Conservation (phyloP, 441 rosid species). For the Eutrema salsugineum region DNA sequence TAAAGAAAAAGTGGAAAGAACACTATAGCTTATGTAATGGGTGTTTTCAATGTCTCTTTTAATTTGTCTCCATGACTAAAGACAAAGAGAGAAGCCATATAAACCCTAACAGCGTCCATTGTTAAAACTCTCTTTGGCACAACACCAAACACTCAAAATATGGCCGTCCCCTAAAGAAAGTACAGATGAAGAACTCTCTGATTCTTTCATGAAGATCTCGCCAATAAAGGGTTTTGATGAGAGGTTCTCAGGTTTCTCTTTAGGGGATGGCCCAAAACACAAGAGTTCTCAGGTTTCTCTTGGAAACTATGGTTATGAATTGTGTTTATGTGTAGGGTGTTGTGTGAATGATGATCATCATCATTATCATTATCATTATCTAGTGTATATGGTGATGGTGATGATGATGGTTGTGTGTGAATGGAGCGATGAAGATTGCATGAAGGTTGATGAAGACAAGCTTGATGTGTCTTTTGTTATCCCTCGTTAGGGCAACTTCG, state of each 20-base stretch:
- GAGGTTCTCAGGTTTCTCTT: constrained; percentile 21
- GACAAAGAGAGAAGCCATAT: constrained; percentile 30
- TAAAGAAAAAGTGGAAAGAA: constrained; percentile 18
- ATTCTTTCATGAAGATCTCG: constrained; percentile 7
- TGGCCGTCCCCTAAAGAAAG: constrained; percentile 31
- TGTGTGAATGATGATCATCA: constrained; percentile 18
- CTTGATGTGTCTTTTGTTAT: constrained; percentile 22
- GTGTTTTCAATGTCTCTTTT: constrained; percentile 18
- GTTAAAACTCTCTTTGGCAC: constrained; percentile 32
- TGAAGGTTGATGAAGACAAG: constrained; percentile 34
- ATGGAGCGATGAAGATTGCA: constrained; percentile 41
- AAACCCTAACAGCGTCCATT: constrained; percentile 25
- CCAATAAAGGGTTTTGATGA: constrained; percentile 18
- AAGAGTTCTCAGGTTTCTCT: constrained; percentile 4
- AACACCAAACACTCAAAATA: constrained; percentile 19
- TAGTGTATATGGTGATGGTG: constrained; percentile 7
- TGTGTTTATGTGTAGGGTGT: constrained; percentile 23
- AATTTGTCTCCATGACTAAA: constrained; percentile 34
- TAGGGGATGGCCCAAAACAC: constrained; percentile 29
- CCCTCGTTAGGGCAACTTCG: constrained; percentile 40
- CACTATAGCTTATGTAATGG: constrained; percentile 26
- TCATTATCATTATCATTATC: constrained; percentile 6
- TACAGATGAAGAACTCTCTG: constrained; percentile 20
- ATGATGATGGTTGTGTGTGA: constrained; percentile 23
- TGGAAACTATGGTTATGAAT: background rate